Evolutionary conservation across 1,284 basidiomycete genomes (phyloP), one percentile per base, ranked within the genome.

Genomic region (Austroboletus sp.): DNA sequence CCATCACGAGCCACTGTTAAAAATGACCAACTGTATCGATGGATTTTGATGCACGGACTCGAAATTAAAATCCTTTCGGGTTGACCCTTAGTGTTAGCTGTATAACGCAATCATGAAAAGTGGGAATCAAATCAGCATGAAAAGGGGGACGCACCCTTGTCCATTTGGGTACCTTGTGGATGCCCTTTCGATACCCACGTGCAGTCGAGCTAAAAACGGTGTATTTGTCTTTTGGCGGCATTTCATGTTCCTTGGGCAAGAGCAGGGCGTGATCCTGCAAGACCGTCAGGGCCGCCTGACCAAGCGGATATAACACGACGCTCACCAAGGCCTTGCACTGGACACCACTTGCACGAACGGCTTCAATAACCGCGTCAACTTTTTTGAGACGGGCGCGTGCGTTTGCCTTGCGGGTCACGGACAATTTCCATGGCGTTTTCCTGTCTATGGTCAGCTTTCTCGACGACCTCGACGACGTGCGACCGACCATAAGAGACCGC

Each of bases 161-260:
- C 78, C 85, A 95, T 63, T 95, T 94, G 16, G 91, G 92, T 25
- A 96, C 89, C 65, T 96, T 96, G 71, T 98, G 95, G 36, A 97
- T 88, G 16, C 88, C 85, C 65, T 98, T 98, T 40, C 95, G 74
- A 69, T 94, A 98, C 5, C 85, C 85, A 49, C 66, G 70, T 6
- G 72, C 72, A 42, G 79, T 82, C 16, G 79, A 74, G 44, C 79
- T 83, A 68, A 94, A 98, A 15, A 88, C 82, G 0, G 94, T 97
- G 71, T 98, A 98, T 69, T 98, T 98, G 73, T 98, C 94, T 67
- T 76, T 76, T 1, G 91, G 70, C 12, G 72, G 73, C 91, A 94
- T 94, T 64, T 92, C 87, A 52, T 83, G 74, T 65, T 95, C 89
- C 62, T 89, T 92, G 38, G 92, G 92, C 25, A 95, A 70, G 47